Evolutionary conservation across 768 basidiomycete species (phyloP).

Genomic region (Panaeolus cyanescens): DNA sequence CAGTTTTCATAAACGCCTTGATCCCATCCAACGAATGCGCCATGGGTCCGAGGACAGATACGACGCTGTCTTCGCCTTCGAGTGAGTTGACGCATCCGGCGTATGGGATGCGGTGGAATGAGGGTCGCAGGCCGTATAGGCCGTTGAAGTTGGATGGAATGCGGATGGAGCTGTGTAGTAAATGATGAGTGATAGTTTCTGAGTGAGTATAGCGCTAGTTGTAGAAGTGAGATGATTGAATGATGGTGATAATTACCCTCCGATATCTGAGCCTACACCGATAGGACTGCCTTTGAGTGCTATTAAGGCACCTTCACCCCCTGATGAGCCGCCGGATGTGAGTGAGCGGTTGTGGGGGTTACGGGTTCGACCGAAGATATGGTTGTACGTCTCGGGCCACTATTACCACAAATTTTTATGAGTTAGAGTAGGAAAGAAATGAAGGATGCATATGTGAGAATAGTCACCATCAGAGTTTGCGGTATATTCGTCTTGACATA

Average conservation of each 20-base stretch:
- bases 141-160: constrained; percentile 83
- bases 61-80: constrained; percentile 71
- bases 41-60: constrained; percentile 77
- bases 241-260: constrained; percentile 55
- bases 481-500: constrained; percentile 79
- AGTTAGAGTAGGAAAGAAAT: no score
- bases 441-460: no score
- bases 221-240: no score
- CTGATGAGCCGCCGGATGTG: constrained; percentile 78
- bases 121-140: constrained; percentile 77
- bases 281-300: constrained; percentile 76
- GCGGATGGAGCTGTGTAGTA: constrained; percentile 51
- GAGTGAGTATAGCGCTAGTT: no score
- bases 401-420: no score
- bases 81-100: constrained; percentile 62
- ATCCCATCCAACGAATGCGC: constrained; percentile 59
- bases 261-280: constrained; percentile 82
- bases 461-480: constrained; percentile 69
- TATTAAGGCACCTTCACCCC: constrained; percentile 82
- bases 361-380: constrained; percentile 70
- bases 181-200: no score
- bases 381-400: constrained; percentile 67
- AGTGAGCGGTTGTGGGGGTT: constrained; percentile 68
- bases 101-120: constrained; percentile 51
- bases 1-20: constrained; percentile 64